Percentiles rank a stretch among this genome's conserved stretches.
These are phyloP conservation scores for Lagenaria siceraria DNA, from an alignment of 306 rosid species.

Conservation along the genomic window DNA sequence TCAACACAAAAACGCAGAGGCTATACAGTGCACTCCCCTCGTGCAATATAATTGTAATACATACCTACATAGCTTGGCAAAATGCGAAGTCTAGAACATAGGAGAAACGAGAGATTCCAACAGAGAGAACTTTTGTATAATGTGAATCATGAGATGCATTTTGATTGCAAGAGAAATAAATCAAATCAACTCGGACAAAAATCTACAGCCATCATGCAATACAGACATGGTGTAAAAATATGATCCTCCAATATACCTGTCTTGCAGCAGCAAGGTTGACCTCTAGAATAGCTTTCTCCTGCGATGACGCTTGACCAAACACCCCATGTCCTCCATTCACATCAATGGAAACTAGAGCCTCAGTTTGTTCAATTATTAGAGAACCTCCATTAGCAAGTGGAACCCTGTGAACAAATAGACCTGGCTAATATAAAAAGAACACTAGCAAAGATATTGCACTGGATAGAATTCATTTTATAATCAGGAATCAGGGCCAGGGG, in stretches of 20 bases:
- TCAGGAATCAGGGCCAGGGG: not conserved
- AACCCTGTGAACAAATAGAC: constrained; percentile 47
- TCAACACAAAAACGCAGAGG: not conserved
- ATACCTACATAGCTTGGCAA: not conserved
- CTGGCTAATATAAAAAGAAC: constrained; percentile 13
- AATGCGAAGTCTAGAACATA: not conserved
- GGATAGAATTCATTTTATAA: not conserved
- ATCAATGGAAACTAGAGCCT: constrained; percentile 91
- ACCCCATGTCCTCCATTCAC: constrained; percentile 96
- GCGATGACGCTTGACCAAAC: constrained; percentile 70
- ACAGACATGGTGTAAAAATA: constrained; percentile 8
- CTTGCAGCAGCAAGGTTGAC: constrained; percentile 96
- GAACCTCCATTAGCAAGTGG: constrained; percentile 88
- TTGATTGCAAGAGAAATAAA: not conserved
- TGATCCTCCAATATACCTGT: constrained; percentile 32
- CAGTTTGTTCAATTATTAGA: constrained; percentile 91
- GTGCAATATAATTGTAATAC: not conserved
- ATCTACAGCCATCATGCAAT: not conserved
- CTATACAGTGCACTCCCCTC: not conserved
- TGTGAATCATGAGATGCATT: not conserved
- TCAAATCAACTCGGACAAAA: constrained; percentile 9
- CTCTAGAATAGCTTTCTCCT: constrained; percentile 78
- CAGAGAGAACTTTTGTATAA: not conserved
- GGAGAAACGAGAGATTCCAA: not conserved
- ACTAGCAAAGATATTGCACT: not conserved